Conservation (phyloP, 805 yeast species). For the Saccharomycopsis babjevae region DNA sequence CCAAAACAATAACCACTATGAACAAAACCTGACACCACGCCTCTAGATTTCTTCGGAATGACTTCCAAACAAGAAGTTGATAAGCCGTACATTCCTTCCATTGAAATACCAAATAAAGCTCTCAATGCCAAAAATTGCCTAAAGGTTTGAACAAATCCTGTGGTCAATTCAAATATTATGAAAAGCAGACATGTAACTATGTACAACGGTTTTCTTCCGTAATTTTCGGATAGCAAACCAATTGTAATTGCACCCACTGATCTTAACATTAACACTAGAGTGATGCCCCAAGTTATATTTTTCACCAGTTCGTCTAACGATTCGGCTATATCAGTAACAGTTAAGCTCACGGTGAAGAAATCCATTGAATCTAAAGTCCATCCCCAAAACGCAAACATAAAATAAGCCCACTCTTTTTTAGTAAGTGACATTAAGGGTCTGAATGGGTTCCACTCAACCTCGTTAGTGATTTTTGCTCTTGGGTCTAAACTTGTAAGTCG, state of each 20-base stretch:
- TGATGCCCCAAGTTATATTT: slow-evolving; percentile 56
- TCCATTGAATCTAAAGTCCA: slow-evolving; percentile 66
- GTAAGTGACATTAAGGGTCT: neutral
- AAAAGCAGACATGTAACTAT: slow-evolving; percentile 38
- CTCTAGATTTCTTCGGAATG: slow-evolving; percentile 43
- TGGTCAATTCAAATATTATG: slow-evolving; percentile 48
- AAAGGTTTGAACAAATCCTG: slow-evolving; percentile 54
- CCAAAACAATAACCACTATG: slow-evolving; percentile 79
- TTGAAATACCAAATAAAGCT: slow-evolving; percentile 51
- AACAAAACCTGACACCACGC: slow-evolving; percentile 54
- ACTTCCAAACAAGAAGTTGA: slow-evolving; percentile 46
- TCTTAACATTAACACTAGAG: slow-evolving; percentile 61
- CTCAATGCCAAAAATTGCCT: slow-evolving; percentile 50
- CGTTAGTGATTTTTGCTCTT: neutral
- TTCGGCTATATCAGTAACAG: slow-evolving; percentile 37
- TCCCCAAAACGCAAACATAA: slow-evolving; percentile 41
- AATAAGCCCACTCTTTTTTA: slow-evolving; percentile 37
- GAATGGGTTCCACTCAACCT: neutral
- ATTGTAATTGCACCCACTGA: slow-evolving; percentile 61
- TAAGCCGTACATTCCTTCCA: slow-evolving; percentile 49
- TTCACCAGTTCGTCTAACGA: slow-evolving; percentile 36
- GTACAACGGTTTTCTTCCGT: slow-evolving; percentile 57
- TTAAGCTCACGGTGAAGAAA: slow-evolving; percentile 47
- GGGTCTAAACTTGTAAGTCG: neutral
- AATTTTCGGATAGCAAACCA: slow-evolving; percentile 51